Evolutionary conservation across 2,329 filamentous ascomycete genomes (phyloP).

Genomic region (Claviceps sp.): DNA sequence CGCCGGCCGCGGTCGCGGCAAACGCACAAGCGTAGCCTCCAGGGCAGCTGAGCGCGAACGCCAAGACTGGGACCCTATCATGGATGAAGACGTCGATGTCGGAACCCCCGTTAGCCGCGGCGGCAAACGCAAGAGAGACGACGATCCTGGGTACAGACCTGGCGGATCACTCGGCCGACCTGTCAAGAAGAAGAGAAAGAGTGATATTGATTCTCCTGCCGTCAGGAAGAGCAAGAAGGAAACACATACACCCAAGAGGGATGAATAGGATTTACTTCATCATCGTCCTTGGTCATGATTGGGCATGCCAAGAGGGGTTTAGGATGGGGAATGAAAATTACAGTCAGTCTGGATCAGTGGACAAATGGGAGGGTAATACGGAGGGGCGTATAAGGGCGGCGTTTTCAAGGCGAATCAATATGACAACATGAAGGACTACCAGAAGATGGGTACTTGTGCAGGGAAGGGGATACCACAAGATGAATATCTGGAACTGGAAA

Average conservation of each 20-base stretch:
- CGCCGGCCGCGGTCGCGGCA: conserved; percentile 21
- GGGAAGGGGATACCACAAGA: too few relatives aligned
- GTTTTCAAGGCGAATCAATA: not conserved
- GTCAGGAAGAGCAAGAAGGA: conserved; percentile 25
- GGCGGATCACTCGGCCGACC: conserved; percentile 41
- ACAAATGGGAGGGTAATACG: too few relatives aligned
- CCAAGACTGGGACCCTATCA: conserved; percentile 20
- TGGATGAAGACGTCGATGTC: conserved; percentile 26
- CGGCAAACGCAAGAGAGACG: conserved; percentile 42
- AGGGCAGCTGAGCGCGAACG: conserved; percentile 11
- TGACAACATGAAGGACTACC: too few relatives aligned
- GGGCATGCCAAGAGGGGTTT: not conserved
- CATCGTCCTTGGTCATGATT: too few relatives aligned
- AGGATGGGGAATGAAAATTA: too few relatives aligned
- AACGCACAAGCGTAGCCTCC: conserved; percentile 17
- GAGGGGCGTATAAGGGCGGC: not conserved
- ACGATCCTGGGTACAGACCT: conserved; percentile 46
- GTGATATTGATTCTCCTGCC: conserved; percentile 28
- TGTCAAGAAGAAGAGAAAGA: conserved; percentile 46
- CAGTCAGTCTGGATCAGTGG: too few relatives aligned
- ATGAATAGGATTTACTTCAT: not conserved
- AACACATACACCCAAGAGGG: conserved; percentile 8
- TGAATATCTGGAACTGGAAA: too few relatives aligned
- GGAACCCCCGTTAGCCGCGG: conserved; percentile 18
- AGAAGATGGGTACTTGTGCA: too few relatives aligned